Conservation (phyloP, 371 early-diverging fungal species). For the Syncephalastrum contaminatum region DNA sequence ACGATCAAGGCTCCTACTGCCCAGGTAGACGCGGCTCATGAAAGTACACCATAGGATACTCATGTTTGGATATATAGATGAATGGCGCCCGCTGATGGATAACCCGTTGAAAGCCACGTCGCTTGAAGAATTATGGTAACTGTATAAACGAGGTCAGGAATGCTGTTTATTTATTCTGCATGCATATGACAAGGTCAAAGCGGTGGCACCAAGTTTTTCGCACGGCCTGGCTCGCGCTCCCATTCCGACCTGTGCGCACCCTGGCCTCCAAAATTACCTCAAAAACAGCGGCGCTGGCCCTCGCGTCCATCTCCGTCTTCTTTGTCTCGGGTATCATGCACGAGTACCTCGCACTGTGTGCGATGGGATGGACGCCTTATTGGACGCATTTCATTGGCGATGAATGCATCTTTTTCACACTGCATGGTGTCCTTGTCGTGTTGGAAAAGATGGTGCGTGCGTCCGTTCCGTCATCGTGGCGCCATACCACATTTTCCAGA, state of each 20-base stretch:
- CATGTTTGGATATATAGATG: conserved; percentile 20
- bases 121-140: conserved; percentile 6
- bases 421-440: conserved; percentile 24
- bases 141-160: neutral
- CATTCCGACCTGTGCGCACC: conserved; percentile 29
- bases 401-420: conserved; percentile 27
- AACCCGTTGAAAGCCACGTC: conserved; percentile 22
- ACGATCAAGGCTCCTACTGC: conserved; percentile 25
- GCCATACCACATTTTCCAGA: neutral
- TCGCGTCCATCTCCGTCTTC: conserved; percentile 32
- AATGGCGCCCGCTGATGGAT: conserved; percentile 34
- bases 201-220: conserved; percentile 38
- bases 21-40: conserved; percentile 16
- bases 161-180: neutral
- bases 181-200: neutral
- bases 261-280: neutral
- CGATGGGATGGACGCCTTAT: conserved; percentile 22
- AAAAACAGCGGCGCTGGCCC: conserved; percentile 7
- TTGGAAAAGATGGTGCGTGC: conserved; percentile 9
- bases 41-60: too few relatives aligned
- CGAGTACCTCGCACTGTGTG: conserved; percentile 28
- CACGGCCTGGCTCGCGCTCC: conserved; percentile 32
- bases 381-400: conserved; percentile 21
- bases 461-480: neutral
- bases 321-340: conserved; percentile 28